Evolutionary conservation across 371 early-diverging fungal genomes (phyloP).

Genomic region (Batkoa obscura): DNA sequence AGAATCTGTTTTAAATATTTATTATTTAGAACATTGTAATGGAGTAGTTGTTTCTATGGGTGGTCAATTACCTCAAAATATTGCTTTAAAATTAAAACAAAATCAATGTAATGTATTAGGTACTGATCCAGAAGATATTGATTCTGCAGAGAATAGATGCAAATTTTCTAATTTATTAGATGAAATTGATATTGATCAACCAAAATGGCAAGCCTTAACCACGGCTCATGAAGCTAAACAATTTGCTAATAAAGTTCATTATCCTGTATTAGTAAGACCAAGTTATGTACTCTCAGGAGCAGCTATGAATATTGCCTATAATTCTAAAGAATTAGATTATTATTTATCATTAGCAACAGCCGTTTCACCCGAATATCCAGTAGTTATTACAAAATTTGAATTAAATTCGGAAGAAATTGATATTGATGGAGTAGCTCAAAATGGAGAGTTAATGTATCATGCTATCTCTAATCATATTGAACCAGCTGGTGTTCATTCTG

Average conservation of each 20-base stretch:
- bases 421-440: conserved; percentile 82
- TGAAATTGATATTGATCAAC: conserved; percentile 87
- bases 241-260: conserved; percentile 73
- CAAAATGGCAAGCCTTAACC: conserved; percentile 82
- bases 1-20: conserved; percentile 87
- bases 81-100: conserved; percentile 68
- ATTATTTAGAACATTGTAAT: conserved; percentile 57
- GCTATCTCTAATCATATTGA: conserved; percentile 89
- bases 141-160: conserved; percentile 85
- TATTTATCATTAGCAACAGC: conserved; percentile 69
- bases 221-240: conserved; percentile 56
- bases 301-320: conserved; percentile 88
- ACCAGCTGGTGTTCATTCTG: conserved; percentile 93
- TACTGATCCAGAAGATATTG: conserved; percentile 84
- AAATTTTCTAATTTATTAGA: conserved; percentile 89
- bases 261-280: conserved; percentile 85
- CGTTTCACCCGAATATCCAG: conserved; percentile 83
- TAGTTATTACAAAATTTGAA: conserved; percentile 89
- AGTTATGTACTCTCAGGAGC: conserved; percentile 92
- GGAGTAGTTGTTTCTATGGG: conserved; percentile 86
- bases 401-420: conserved; percentile 92
- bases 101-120: conserved; percentile 77
- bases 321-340: conserved; percentile 47
- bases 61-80: conserved; percentile 93
- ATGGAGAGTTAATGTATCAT: conserved; percentile 73